Conservation (phyloP, 495 filamentous ascomycete species). For the Podospora pseudoanserina region DNA sequence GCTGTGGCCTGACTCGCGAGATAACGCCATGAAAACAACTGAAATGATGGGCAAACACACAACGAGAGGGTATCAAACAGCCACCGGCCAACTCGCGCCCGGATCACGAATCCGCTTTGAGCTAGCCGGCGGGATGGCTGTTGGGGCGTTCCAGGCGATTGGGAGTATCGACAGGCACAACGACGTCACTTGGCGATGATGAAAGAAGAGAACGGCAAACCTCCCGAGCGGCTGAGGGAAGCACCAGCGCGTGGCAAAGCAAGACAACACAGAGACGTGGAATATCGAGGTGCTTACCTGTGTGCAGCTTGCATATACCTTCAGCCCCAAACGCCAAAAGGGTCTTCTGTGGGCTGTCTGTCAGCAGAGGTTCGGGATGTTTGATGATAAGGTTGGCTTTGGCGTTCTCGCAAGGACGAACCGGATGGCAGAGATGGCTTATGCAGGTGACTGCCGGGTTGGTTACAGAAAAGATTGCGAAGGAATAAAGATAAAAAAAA, state of each 20-base stretch:
- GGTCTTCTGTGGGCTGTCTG: background rate
- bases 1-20: conserved; percentile 13
- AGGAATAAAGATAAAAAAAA: background rate
- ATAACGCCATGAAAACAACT: conserved; percentile 20
- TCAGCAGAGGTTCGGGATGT: background rate
- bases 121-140: background rate
- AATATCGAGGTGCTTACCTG: conserved; percentile 2
- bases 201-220: background rate
- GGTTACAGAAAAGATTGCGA: background rate
- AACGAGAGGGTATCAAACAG: background rate
- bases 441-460: background rate
- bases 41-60: background rate
- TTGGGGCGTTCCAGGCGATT: background rate
- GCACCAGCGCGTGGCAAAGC: background rate
- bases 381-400: background rate
- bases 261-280: background rate
- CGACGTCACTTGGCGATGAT: conserved; percentile 4
- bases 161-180: background rate
- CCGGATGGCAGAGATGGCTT: background rate
- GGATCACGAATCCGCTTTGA: background rate
- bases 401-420: background rate
- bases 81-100: no score
- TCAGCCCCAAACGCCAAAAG: background rate
- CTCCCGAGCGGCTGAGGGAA: background rate
- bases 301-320: background rate